phyloP scores from a whole-genome alignment of 306 rosid species.

The Cyclanthera cordifolia region DNA sequence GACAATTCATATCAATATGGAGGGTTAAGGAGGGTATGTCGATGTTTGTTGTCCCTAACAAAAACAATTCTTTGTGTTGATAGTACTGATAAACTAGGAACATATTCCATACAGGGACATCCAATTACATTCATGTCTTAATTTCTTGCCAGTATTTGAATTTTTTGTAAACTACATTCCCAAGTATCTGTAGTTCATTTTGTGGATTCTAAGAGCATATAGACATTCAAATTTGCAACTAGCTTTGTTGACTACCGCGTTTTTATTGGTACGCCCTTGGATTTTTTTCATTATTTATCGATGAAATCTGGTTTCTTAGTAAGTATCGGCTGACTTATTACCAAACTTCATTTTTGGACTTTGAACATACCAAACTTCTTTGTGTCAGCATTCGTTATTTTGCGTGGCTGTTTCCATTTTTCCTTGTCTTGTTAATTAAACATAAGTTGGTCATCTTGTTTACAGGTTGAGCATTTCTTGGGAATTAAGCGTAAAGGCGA shows the following conservation, averaged over 20 bases:
- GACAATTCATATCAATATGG: no score
- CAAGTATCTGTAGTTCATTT: not conserved
- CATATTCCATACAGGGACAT: not conserved
- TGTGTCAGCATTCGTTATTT: not conserved
- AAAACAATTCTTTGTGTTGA: not conserved
- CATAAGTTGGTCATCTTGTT: not conserved
- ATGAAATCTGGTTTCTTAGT: not conserved
- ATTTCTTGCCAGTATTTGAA: not conserved
- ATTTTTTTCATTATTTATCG: no score
- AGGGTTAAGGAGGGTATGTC: no score
- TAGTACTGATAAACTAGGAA: not conserved
- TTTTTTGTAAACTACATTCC: no score
- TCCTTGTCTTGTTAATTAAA: not conserved
- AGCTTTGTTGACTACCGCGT: not conserved
- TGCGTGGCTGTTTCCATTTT: not conserved
- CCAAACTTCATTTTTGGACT: not conserved
- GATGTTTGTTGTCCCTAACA: no score
- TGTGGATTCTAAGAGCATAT: not conserved
- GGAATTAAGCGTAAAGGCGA: slow-evolving; percentile 88
- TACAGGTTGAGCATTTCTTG: slow-evolving; percentile 84
- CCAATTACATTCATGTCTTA: not conserved
- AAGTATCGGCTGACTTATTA: not conserved
- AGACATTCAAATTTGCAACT: not conserved
- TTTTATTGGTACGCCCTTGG: no score
- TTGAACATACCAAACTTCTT: not conserved